Conservation (phyloP, 441 rosid species). For the Dalechampia spathulata region DNA sequence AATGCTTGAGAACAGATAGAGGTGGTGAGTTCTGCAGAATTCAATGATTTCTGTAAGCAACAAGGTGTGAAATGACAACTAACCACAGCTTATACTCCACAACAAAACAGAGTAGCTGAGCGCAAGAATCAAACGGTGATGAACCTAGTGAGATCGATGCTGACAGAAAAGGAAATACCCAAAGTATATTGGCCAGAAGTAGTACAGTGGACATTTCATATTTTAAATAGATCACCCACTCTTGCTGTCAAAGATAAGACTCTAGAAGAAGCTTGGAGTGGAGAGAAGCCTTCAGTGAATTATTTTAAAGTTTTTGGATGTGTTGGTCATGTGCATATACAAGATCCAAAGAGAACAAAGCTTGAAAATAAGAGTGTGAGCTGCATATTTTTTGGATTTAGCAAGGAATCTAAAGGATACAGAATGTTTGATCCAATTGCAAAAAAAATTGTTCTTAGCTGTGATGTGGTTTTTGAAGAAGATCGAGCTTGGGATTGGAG, state of each 20-base stretch:
- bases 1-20: neutral
- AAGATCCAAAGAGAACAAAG: neutral
- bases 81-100: neutral
- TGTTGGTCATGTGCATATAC: neutral
- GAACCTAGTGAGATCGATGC: neutral
- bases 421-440: neutral
- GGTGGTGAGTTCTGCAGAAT: neutral
- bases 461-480: neutral
- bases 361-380: neutral
- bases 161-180: neutral
- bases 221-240: neutral
- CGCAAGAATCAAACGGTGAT: neutral
- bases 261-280: neutral
- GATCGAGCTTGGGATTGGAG: neutral
- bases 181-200: neutral
- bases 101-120: neutral
- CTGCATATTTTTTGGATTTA: neutral
- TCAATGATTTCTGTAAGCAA: neutral
- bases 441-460: neutral
- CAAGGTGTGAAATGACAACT: neutral
- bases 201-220: neutral
- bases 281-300: neutral
- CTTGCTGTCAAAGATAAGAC: neutral
- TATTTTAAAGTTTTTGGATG: conserved; percentile 2
- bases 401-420: neutral